These are phyloP conservation scores for Letharia columbiana DNA, from an alignment of 495 filamentous ascomycete genomes.

Conservation along the genomic window DNA sequence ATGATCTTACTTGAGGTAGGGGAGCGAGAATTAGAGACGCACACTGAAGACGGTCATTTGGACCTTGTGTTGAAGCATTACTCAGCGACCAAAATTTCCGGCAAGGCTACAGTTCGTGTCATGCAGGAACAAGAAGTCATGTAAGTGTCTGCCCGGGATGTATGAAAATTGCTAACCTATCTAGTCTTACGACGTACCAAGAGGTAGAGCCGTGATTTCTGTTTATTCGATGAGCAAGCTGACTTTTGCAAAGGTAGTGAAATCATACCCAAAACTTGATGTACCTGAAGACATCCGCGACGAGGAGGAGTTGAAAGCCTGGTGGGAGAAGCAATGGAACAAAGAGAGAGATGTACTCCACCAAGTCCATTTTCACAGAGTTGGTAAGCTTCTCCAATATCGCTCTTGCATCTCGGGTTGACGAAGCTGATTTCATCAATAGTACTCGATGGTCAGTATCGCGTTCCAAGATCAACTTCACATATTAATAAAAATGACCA, in stretches of 20 bases:
- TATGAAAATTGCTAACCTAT: background rate
- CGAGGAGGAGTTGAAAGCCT: slow-evolving; percentile 22
- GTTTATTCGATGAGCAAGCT: background rate
- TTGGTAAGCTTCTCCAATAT: slow-evolving; percentile 24
- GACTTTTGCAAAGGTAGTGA: slow-evolving; percentile 35
- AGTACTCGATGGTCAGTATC: slow-evolving; percentile 11
- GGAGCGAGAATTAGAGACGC: slow-evolving; percentile 32
- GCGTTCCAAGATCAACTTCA: background rate
- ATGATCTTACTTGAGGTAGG: background rate
- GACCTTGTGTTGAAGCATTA: too few species aligned
- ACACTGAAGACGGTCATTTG: too few species aligned
- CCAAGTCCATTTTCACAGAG: slow-evolving; percentile 40
- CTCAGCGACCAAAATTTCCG: slow-evolving; percentile 2
- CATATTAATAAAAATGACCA: slow-evolving; percentile 21
- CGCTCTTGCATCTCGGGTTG: too few species aligned
- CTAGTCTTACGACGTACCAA: slow-evolving; percentile 41
- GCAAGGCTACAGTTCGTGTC: slow-evolving; percentile 14
- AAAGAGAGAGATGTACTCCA: slow-evolving; percentile 40
- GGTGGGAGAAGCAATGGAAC: slow-evolving; percentile 33
- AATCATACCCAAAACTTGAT: slow-evolving; percentile 38
- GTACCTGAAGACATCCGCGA: slow-evolving; percentile 27
- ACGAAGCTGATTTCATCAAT: background rate
- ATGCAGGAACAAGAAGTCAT: slow-evolving; percentile 27
- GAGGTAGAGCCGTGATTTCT: background rate
- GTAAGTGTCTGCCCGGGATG: background rate